These are phyloP conservation scores for Globisporangium iwayamae DNA, from an alignment of 352 stramenopile species.

Conservation along the genomic window DNA sequence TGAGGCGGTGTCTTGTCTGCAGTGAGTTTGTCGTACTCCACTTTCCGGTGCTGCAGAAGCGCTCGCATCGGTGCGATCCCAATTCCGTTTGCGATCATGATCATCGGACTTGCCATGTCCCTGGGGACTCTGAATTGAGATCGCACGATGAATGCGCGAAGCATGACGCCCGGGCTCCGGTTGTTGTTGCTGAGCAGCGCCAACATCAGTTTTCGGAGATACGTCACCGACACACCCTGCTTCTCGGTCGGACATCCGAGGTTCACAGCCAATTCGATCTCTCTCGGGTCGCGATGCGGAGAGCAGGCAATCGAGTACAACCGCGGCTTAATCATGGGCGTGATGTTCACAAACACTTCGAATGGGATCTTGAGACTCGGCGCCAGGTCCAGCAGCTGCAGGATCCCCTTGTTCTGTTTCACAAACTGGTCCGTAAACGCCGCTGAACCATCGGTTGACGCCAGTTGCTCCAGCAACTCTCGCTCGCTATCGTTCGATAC, in stretches of 20 bases:
- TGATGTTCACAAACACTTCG: constrained; percentile 84
- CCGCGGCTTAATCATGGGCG: constrained; percentile 83
- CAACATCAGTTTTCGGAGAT: constrained; percentile 15
- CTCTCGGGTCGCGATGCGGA: constrained; percentile 47
- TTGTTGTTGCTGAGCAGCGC: constrained; percentile 11
- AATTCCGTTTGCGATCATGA: constrained; percentile 91
- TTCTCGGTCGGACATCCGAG: constrained; percentile 59
- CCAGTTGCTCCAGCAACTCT: constrained; percentile 39
- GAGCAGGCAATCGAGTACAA: constrained; percentile 94
- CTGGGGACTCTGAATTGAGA: constrained; percentile 89
- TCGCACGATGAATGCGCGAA: constrained; percentile 82
- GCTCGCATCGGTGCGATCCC: constrained; percentile 86
- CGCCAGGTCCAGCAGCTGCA: constrained; percentile 70
- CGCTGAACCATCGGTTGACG: constrained; percentile 61
- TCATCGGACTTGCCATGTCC: constrained; percentile 75
- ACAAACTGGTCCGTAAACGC: constrained; percentile 84
- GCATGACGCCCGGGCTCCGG: constrained; percentile 57
- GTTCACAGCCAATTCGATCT: constrained; percentile 89
- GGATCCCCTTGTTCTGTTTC: constrained; percentile 61
- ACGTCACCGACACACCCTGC: constrained; percentile 24
- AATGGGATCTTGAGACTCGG: constrained; percentile 42
- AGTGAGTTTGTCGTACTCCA: constrained; percentile 6
- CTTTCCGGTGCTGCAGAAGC: constrained; percentile 32
- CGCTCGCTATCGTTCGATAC: constrained; percentile 35
- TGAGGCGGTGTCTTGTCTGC: constrained; percentile 6